These are phyloP conservation scores for Ophiostoma populinum DNA, from an alignment of 2,329 filamentous ascomycete species.

Conservation along the genomic window DNA sequence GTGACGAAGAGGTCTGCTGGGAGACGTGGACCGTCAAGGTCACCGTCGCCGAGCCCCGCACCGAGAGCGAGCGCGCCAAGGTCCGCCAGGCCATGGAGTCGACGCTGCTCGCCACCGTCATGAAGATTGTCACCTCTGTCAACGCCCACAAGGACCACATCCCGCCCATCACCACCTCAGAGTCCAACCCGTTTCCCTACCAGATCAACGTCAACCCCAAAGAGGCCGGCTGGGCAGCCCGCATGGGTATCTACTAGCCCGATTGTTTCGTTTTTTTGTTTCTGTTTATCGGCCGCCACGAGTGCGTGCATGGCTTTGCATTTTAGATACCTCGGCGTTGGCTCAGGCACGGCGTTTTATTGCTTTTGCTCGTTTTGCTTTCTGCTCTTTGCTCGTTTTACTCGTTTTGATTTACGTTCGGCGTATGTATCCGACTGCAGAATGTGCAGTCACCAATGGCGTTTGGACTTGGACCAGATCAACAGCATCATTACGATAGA, in stretches of 20 bases:
- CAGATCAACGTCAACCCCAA: slow-evolving; percentile 81
- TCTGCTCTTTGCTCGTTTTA: not conserved
- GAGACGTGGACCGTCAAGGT: slow-evolving; percentile 90
- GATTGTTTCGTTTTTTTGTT: not conserved
- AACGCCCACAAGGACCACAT: slow-evolving; percentile 91
- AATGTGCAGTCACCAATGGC: not conserved
- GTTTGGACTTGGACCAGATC: not conserved
- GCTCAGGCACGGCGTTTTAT: no score
- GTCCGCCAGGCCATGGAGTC: slow-evolving; percentile 83
- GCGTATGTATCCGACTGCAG: not conserved
- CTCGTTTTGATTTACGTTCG: not conserved
- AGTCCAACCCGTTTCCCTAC: slow-evolving; percentile 87
- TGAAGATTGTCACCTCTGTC: slow-evolving; percentile 78
- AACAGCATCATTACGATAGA: not conserved
- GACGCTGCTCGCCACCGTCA: slow-evolving; percentile 67
- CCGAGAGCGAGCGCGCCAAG: slow-evolving; percentile 74
- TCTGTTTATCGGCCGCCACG: not conserved
- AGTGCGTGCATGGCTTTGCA: no score
- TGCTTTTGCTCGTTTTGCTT: not conserved
- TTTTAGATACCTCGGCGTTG: no score
- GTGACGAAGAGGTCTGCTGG: slow-evolving; percentile 92
- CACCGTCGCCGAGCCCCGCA: slow-evolving; percentile 77
- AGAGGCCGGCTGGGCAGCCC: slow-evolving; percentile 49
- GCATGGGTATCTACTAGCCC: slow-evolving; percentile 55
- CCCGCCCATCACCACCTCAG: slow-evolving; percentile 83